Percentiles rank a stretch among this genome's conserved stretches.
Conservation (phyloP, 2,329 filamentous ascomycete species). For the Diaporthe sp. region DNA sequence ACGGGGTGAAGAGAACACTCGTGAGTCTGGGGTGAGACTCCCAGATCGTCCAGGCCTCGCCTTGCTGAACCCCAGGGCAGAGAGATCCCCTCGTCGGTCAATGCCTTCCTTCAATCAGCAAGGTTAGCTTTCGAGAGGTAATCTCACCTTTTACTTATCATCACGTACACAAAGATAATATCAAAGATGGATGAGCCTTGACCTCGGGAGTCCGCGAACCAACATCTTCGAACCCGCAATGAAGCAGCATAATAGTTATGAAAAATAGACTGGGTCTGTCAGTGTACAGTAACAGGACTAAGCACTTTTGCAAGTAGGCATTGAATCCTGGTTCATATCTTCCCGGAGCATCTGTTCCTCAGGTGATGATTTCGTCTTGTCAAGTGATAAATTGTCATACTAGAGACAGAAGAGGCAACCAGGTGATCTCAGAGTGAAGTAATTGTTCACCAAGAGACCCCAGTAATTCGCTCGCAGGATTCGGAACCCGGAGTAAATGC, state of each 20-base stretch:
- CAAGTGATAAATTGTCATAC: neutral
- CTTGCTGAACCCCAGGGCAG: neutral
- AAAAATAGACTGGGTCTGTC: neutral
- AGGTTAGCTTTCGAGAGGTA: neutral
- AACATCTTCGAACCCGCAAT: too few relatives aligned
- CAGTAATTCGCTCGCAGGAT: too few relatives aligned
- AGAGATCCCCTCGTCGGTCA: neutral
- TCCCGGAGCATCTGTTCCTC: neutral
- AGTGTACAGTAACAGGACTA: neutral
- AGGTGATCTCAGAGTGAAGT: too few relatives aligned
- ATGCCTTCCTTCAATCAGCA: conserved; percentile 1
- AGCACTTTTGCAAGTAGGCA: neutral
- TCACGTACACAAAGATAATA: neutral
- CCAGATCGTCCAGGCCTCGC: neutral
- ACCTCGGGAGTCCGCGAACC: too few relatives aligned
- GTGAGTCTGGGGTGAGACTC: neutral
- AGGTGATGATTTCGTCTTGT: neutral
- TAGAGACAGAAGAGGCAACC: too few relatives aligned
- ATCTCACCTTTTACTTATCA: too few relatives aligned
- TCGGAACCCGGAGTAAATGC: too few relatives aligned
- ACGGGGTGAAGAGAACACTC: neutral
- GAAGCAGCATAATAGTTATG: too few relatives aligned
- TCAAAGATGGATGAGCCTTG: too few relatives aligned
- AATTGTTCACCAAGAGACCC: too few relatives aligned
- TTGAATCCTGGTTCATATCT: neutral